phyloP scores from a whole-genome alignment of 1,139 yeast genomes.

The Candida sp. region DNA sequence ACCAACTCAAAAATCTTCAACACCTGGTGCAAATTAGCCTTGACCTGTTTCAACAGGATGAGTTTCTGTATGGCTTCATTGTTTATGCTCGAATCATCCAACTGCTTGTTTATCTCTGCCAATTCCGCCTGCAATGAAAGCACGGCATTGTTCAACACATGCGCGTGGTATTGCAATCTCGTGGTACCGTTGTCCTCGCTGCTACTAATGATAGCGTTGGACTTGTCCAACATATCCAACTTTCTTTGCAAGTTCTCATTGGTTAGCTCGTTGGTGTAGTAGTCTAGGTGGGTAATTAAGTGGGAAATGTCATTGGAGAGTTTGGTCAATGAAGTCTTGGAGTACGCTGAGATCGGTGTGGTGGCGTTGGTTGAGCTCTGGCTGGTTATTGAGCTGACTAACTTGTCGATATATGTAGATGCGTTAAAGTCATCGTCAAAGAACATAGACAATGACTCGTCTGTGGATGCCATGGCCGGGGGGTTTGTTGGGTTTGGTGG shows the following conservation, averaged over 20 bases:
- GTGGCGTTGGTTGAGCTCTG: conserved; percentile 13
- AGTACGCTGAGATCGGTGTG: conserved; percentile 19
- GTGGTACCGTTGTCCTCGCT: conserved; percentile 26
- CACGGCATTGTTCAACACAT: conserved; percentile 60
- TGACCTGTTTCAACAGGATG: conserved; percentile 45
- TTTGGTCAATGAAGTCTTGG: conserved; percentile 26
- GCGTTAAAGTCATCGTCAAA: conserved; percentile 45
- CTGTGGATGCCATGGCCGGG: neutral
- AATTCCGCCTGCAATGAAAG: conserved; percentile 58
- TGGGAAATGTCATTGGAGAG: conserved; percentile 35
- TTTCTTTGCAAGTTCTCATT: conserved; percentile 53
- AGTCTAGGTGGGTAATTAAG: conserved; percentile 63
- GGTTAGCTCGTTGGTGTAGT: conserved; percentile 60
- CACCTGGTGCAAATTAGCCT: conserved; percentile 48
- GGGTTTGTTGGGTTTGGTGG: neutral
- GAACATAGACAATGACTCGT: conserved; percentile 37
- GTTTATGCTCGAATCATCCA: conserved; percentile 20
- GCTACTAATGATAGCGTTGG: conserved; percentile 22
- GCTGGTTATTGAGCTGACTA: conserved; percentile 30
- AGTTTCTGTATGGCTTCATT: conserved; percentile 40
- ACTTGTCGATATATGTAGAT: conserved; percentile 39
- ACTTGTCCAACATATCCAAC: conserved; percentile 31
- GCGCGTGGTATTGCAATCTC: conserved; percentile 66
- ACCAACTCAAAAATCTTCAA: conserved; percentile 48
- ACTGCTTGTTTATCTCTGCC: conserved; percentile 22